Evolutionary conservation across 768 basidiomycete genomes (phyloP).

Genomic region (Trametes sanguinea): DNA sequence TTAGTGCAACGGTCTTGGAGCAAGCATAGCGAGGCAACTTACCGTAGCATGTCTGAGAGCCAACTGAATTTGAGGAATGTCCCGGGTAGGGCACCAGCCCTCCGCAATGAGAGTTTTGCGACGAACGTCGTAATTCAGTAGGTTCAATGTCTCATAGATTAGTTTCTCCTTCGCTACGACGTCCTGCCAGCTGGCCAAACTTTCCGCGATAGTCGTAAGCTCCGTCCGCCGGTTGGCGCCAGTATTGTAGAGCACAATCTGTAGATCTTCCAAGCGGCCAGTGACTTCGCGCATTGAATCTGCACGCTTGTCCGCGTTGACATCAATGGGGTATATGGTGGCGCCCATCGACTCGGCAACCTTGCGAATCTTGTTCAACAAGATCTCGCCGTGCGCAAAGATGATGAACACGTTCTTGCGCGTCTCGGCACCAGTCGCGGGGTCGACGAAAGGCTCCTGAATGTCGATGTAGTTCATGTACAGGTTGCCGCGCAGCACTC

Average conservation of each 20-base stretch:
- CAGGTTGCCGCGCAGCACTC: constrained; percentile 93
- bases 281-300: constrained; percentile 90
- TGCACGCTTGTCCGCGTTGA: constrained; percentile 89
- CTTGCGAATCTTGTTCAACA: constrained; percentile 96
- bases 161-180: constrained; percentile 94
- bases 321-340: constrained; percentile 93
- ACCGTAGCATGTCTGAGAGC: constrained; percentile 89
- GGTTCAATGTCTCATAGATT: constrained; percentile 93
- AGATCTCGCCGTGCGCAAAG: constrained; percentile 92
- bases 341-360: constrained; percentile 99
- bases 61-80: constrained; percentile 82
- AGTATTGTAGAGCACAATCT: constrained; percentile 88
- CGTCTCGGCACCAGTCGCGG: constrained; percentile 77
- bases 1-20: background rate
- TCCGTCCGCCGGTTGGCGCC: constrained; percentile 79
- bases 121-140: constrained; percentile 92
- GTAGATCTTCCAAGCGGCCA: constrained; percentile 86
- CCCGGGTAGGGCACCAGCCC: constrained; percentile 95
- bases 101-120: constrained; percentile 95
- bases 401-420: constrained; percentile 99
- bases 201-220: constrained; percentile 82
- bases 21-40: background rate
- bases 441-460: constrained; percentile 87
- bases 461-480: constrained; percentile 99
- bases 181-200: constrained; percentile 87